phyloP scores from a whole-genome alignment of 805 yeast genomes.

The Cyberlindnera maclurae region DNA sequence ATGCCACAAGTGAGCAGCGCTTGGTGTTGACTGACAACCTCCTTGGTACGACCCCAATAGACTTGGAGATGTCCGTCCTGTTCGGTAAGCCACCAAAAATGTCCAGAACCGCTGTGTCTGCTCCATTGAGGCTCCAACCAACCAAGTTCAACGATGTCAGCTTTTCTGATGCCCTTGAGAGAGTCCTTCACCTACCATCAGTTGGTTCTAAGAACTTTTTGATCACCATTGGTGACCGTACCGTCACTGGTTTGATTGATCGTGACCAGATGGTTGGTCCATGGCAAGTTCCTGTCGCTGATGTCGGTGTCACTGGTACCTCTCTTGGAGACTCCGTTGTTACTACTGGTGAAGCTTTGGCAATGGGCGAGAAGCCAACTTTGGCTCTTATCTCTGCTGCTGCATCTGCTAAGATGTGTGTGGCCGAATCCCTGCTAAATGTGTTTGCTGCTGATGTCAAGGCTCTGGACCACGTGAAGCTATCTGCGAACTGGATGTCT shows the following conservation, averaged over 20 bases:
- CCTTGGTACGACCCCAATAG: slow-evolving; percentile 81
- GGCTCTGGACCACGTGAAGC: slow-evolving; percentile 63
- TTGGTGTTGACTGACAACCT: slow-evolving; percentile 74
- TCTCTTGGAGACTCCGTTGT: slow-evolving; percentile 70
- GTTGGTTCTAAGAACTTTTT: slow-evolving; percentile 94
- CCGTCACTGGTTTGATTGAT: slow-evolving; percentile 94
- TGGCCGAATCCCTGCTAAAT: slow-evolving; percentile 90
- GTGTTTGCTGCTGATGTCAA: slow-evolving; percentile 84
- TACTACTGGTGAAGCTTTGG: slow-evolving; percentile 91
- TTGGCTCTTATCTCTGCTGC: slow-evolving; percentile 81
- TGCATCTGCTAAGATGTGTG: slow-evolving; percentile 91
- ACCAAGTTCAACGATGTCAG: slow-evolving; percentile 31
- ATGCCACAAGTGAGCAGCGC: slow-evolving; percentile 82
- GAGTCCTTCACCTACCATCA: slow-evolving; percentile 84
- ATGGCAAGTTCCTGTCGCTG: slow-evolving; percentile 99
- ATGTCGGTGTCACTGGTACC: slow-evolving; percentile 92
- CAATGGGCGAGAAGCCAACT: slow-evolving; percentile 95
- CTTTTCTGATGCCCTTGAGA: slow-evolving; percentile 59
- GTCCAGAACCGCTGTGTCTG: slow-evolving; percentile 68
- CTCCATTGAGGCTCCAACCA: slow-evolving; percentile 41
- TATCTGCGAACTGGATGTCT: slow-evolving; percentile 99
- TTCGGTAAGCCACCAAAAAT: slow-evolving; percentile 97
- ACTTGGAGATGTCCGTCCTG: slow-evolving; percentile 87
- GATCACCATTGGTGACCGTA: slow-evolving; percentile 96
- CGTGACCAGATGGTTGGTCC: slow-evolving; percentile 99